Evolutionary conservation across 331 rosid species (phyloP).

Genomic region (Malus hybrid): DNA sequence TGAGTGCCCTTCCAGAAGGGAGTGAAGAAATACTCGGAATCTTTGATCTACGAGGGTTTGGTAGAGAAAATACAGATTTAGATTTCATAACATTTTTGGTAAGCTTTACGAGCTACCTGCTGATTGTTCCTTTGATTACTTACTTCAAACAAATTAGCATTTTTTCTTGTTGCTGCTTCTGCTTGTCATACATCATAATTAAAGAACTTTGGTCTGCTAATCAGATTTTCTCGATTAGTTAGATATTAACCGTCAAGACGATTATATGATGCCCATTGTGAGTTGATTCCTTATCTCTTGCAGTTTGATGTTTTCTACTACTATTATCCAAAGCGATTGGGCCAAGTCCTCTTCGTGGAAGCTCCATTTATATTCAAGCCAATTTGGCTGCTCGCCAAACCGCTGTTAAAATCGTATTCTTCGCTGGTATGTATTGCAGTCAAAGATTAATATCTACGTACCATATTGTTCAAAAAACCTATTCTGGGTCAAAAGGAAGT

Average conservation of each 20-base stretch:
- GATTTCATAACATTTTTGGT: constrained; percentile 74
- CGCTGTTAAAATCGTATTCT: constrained; percentile 73
- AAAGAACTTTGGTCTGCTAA: not conserved
- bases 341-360: constrained; percentile 76
- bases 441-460: not conserved
- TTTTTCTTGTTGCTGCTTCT: not conserved
- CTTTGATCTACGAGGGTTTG: constrained; percentile 74
- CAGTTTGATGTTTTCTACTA: constrained; percentile 90
- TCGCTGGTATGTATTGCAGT: constrained; percentile 55
- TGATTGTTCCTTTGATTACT: constrained; percentile 1
- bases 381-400: constrained; percentile 75
- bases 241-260: not conserved
- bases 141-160: not conserved
- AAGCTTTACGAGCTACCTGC: constrained; percentile 18
- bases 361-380: constrained; percentile 91
- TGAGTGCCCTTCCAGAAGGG: constrained; percentile 65
- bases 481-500: not conserved
- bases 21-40: constrained; percentile 64
- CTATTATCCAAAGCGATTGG: constrained; percentile 80
- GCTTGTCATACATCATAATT: not conserved
- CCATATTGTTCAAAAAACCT: not conserved
- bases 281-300: constrained; percentile 1
- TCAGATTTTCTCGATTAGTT: not conserved
- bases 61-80: constrained; percentile 68
- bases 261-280: not conserved